Evolutionary conservation across 306 rosid species (phyloP).

Genomic region (Gleditsia sinensis): DNA sequence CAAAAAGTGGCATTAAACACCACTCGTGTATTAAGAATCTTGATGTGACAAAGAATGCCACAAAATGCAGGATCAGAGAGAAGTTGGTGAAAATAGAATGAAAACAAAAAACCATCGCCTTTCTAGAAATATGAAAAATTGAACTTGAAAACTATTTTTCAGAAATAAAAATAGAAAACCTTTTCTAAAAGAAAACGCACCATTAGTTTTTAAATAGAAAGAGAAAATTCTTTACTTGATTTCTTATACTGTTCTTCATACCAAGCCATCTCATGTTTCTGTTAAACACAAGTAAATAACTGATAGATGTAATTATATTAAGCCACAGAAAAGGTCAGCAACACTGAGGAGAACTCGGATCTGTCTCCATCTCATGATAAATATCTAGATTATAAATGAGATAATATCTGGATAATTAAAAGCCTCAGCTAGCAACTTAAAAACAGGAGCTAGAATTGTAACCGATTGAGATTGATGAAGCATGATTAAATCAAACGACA

Average conservation of each 20-base stretch:
- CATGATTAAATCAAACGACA: constrained; percentile 15
- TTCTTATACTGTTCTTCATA: background rate
- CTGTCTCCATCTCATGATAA: background rate
- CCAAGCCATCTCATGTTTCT: background rate
- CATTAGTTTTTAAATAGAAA: too few species aligned
- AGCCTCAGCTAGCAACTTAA: constrained; percentile 4
- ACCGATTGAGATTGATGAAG: background rate
- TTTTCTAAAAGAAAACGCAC: too few species aligned
- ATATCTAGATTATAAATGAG: background rate
- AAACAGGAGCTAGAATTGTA: background rate
- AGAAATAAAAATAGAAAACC: too few species aligned
- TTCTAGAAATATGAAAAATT: too few species aligned
- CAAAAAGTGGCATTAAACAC: too few species aligned
- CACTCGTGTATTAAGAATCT: too few species aligned
- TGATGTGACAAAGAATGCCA: too few species aligned
- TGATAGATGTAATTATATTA: background rate
- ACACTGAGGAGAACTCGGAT: background rate
- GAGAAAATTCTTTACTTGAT: constrained; percentile 13
- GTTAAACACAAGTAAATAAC: constrained; percentile 5
- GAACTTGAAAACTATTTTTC: too few species aligned
- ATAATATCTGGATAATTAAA: background rate
- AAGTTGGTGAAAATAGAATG: too few species aligned
- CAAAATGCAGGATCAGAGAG: too few species aligned
- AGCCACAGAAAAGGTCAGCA: background rate
- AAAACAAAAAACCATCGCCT: too few species aligned